Conservation (phyloP, 2,329 filamentous ascomycete genomes). For the Fusarium drepaniforme region DNA sequence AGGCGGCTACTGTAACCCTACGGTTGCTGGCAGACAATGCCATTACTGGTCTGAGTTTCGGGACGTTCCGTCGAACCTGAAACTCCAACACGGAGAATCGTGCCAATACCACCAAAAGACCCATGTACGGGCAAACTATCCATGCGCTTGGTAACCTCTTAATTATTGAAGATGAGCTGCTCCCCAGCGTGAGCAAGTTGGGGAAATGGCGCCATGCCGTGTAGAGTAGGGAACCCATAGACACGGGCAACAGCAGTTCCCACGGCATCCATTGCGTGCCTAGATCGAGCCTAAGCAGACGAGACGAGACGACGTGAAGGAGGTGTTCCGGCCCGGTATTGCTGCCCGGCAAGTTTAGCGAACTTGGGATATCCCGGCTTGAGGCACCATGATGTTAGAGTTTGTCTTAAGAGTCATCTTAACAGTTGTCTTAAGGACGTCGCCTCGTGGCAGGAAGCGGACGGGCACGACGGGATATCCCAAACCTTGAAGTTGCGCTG, state of each 20-base stretch:
- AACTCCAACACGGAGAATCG: conserved; percentile 32
- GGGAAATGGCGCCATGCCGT: conserved; percentile 8
- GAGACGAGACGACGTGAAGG: conserved; percentile 10
- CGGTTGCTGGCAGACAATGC: neutral
- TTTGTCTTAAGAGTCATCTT: neutral
- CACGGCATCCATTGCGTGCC: neutral
- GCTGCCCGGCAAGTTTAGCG: neutral
- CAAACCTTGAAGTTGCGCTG: neutral
- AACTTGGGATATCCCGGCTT: neutral
- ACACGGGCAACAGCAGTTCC: neutral
- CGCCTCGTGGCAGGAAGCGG: neutral
- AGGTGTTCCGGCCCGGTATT: conserved; percentile 1
- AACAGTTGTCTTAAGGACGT: neutral
- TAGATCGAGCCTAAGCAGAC: neutral
- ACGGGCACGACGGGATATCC: neutral
- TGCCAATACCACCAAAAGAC: conserved; percentile 12
- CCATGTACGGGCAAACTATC: conserved; percentile 27
- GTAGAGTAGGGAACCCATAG: neutral
- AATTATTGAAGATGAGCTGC: conserved; percentile 6
- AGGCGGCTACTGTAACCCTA: neutral
- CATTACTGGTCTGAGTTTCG: conserved; percentile 16
- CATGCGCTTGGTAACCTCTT: conserved; percentile 11
- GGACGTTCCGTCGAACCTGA: conserved; percentile 40
- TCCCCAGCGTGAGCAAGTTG: conserved; percentile 5
- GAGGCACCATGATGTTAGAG: neutral